Evolutionary conservation across 768 basidiomycete species (phyloP), one percentile per base, ranked within the genome.

Genomic region (Tulasnella sp.): DNA sequence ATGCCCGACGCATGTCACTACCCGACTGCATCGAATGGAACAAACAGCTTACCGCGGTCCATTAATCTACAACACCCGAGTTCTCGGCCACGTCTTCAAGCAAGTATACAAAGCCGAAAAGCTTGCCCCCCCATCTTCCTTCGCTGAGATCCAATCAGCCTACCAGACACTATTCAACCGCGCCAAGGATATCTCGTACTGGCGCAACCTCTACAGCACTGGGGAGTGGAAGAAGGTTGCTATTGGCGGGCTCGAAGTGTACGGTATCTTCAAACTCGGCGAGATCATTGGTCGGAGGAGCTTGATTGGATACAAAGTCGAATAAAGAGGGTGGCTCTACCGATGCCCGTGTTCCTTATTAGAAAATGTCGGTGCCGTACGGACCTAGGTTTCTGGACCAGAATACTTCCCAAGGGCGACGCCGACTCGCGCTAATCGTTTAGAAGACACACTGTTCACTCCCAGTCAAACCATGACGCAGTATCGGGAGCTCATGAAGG

Each of bases 211-310:
- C 12, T 65, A 78, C 12, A 68, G 72, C 63, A 80, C 72, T 46
- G 87, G 88, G 6, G 81, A 87, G 63, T 77, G 81, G 69, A 75
- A 75, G 5, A 75, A 76, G 63, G 73, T 89, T 23, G 80, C 80
- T 8, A 68, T 89, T 15, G 88, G 90, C 66, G 87, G 79, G 7
- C 65, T 89, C 21, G 88, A 94, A 71, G 90, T 87, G 31, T 94
- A 92, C 67, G 83, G 84, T 14, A 84, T 94, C 64, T 94, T 86
- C 76, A 86, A 88, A 82, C 79, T 93, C 71, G 90, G 90, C 55
- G 90, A 93, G 71, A 92, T 92, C 57, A 63, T 92, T 59, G 87
- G 87, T 7, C 75, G 88, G 62, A 79, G 87, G 70, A 79, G 78
- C 68, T 66, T 90, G 36, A 74, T 92, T 64, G 89, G 87, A 34